Evolutionary conservation across 495 filamentous ascomycete species (phyloP), one percentile per base, ranked within the genome.

Genomic region (Endocarpon pusillum): DNA sequence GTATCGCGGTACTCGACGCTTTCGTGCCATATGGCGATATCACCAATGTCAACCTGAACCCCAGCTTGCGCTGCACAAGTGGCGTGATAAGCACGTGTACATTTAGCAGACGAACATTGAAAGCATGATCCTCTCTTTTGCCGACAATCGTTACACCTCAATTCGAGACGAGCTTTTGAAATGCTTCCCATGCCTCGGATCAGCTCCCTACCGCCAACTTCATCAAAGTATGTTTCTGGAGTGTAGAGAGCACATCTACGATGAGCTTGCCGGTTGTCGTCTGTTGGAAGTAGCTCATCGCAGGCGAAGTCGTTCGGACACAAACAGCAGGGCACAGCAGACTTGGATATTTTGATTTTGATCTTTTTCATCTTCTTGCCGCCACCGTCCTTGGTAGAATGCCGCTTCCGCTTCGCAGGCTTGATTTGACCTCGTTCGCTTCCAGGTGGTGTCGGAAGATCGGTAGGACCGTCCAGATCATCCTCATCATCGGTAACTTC

Each of bases 81-180:
- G 2, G 86, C 83, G 53, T 99, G 89, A 51, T 92, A 99, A 2
- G 91, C 75, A 39, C 87, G 66, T 17, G 79, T 79, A 51, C 89
- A 99, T 53, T 94, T 96, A 62, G 84, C 89, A 37, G 77, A 75
- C 4, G 83, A 89, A 59, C 89, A 99, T 53, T 99, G 89, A 61
- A 99, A 93, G 55, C 86, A 93, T 11, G 85, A 80, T 19, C 89
- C 89, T 39, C 78, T 83, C 49, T 84, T 89, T 31, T 82, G 87
- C 22, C 84, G 81, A 49, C 89, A 99, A 54, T 83, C 93, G 32
- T 86, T 72, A 55, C 89, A 99, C 51, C 86, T 92, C 37, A 96
- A 71, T 6, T 89, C 84, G 44, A 89, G 54, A 8, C 89, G 78
- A 37, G 75, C 85, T 54, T 89, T 92, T 43, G 81, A 71, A 48